Evolutionary conservation across 108 stramenopile species (phyloP).

Genomic region (Nitzschia sp.): DNA sequence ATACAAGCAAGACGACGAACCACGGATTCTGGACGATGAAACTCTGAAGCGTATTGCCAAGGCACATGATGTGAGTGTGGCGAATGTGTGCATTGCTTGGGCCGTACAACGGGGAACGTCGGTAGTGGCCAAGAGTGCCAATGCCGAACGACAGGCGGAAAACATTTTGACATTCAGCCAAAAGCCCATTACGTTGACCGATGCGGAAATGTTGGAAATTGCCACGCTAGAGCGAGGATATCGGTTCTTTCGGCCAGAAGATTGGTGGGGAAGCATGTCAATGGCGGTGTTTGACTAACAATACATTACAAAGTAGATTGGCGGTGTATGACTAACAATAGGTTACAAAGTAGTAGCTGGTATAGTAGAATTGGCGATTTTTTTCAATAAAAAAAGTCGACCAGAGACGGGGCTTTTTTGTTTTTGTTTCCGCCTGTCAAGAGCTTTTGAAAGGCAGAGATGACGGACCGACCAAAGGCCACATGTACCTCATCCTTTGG

Average conservation of each 20-base stretch:
- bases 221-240: constrained; percentile 56
- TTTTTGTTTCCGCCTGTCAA: constrained; percentile 36
- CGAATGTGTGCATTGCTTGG: constrained; percentile 71
- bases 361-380: too few species aligned
- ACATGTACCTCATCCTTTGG: constrained; percentile 73
- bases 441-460: constrained; percentile 26
- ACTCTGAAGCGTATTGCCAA: constrained; percentile 46
- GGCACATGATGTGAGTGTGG: constrained; percentile 45
- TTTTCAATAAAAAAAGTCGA: constrained; percentile 48
- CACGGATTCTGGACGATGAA: constrained; percentile 55
- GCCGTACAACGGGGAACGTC: constrained; percentile 65
- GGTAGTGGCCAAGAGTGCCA: constrained; percentile 64
- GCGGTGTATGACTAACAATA: too few species aligned
- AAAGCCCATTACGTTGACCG: constrained; percentile 11
- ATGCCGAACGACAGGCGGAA: constrained; percentile 48
- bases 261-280: constrained; percentile 66
- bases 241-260: constrained; percentile 78
- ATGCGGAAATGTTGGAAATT: constrained; percentile 61
- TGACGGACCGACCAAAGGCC: constrained; percentile 42
- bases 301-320: too few species aligned
- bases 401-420: constrained; percentile 48
- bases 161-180: constrained; percentile 23
- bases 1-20: constrained; percentile 60
- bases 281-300: constrained; percentile 69
- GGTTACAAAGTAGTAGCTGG: too few species aligned